Percentiles rank a stretch among this genome's conserved stretches.
phyloP scores from a whole-genome alignment of 73 alveolate species.

The Blepharisma stoltei region DNA sequence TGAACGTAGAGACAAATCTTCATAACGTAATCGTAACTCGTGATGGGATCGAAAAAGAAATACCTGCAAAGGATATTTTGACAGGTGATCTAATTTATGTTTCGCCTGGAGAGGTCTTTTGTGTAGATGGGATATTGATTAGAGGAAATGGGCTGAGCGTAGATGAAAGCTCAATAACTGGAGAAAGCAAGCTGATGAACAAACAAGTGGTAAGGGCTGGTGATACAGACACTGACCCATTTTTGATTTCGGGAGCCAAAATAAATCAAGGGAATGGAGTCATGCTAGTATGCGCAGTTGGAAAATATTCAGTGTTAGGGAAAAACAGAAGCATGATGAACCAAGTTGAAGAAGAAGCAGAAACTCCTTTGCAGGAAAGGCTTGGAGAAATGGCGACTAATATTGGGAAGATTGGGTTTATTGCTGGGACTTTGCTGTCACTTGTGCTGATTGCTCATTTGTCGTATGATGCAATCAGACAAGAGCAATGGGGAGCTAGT shows the following conservation, averaged over 20 bases:
- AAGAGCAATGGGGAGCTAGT: conserved; percentile 41
- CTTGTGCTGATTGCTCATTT: conserved; percentile 71
- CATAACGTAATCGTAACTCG: conserved; percentile 75
- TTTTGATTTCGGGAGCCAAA: conserved; percentile 77
- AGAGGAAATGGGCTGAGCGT: conserved; percentile 61
- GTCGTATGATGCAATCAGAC: conserved; percentile 54
- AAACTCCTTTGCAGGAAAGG: conserved; percentile 90
- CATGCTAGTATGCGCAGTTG: conserved; percentile 92
- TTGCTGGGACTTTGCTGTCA: conserved; percentile 78
- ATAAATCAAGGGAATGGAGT: conserved; percentile 83
- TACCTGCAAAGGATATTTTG: conserved; percentile 71
- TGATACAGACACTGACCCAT: conserved; percentile 68
- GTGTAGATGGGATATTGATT: conserved; percentile 87
- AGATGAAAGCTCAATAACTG: conserved; percentile 91
- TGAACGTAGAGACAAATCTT: conserved; percentile 69
- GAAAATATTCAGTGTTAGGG: conserved; percentile 78
- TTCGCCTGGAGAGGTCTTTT: conserved; percentile 88
- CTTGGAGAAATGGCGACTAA: conserved; percentile 90
- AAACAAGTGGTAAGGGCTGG: conserved; percentile 64
- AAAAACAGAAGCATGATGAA: conserved; percentile 50
- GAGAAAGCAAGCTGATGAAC: conserved; percentile 85
- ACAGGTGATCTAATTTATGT: conserved; percentile 88
- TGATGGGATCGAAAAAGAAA: conserved; percentile 69
- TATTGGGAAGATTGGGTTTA: conserved; percentile 91
- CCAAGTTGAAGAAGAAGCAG: conserved; percentile 52